Conservation (phyloP, 2,329 filamentous ascomycete genomes). For the Cucurbitaria berberidis region DNA sequence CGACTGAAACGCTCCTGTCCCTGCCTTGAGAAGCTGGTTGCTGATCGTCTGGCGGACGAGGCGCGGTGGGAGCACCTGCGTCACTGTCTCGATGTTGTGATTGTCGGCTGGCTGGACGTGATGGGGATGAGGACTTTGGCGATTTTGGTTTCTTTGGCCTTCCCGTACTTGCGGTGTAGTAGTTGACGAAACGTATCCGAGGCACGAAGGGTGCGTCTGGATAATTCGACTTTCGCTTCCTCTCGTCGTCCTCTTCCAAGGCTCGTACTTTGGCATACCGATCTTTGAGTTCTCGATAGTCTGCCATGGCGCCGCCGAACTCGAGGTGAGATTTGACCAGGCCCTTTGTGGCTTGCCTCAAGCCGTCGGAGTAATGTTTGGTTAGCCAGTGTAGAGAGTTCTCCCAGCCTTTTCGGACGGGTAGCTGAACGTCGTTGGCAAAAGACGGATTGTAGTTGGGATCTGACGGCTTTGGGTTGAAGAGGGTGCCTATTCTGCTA, state of each 20-base stretch:
- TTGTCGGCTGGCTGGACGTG: conserved; percentile 15
- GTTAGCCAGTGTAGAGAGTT: conserved; percentile 75
- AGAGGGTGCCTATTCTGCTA: conserved; percentile 45
- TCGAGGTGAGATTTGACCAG: conserved; percentile 82
- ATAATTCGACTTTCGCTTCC: conserved; percentile 37
- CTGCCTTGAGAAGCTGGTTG: conserved; percentile 5
- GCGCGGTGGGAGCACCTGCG: background rate
- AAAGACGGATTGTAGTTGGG: conserved; percentile 79
- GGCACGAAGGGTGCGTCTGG: conserved; percentile 46
- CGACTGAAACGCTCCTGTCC: conserved; percentile 12
- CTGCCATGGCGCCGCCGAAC: conserved; percentile 80
- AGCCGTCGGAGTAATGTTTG: conserved; percentile 76
- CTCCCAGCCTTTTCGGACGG: conserved; percentile 72
- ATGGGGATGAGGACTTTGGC: conserved; percentile 39
- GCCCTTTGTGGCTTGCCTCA: conserved; percentile 72
- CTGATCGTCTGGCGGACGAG: background rate
- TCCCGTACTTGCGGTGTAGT: conserved; percentile 86
- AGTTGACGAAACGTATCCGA: conserved; percentile 82
- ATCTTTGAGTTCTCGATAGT: conserved; percentile 71
- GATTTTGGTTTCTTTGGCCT: conserved; percentile 62
- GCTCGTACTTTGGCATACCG: conserved; percentile 73
- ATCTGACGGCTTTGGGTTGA: conserved; percentile 50
- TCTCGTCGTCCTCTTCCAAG: conserved; percentile 72
- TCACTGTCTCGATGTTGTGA: conserved; percentile 9
- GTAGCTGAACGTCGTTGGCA: conserved; percentile 73